Percentiles rank a stretch among this genome's conserved stretches.
Conservation (phyloP, 2,329 filamentous ascomycete genomes). For the Colletotrichum simmondsii region DNA sequence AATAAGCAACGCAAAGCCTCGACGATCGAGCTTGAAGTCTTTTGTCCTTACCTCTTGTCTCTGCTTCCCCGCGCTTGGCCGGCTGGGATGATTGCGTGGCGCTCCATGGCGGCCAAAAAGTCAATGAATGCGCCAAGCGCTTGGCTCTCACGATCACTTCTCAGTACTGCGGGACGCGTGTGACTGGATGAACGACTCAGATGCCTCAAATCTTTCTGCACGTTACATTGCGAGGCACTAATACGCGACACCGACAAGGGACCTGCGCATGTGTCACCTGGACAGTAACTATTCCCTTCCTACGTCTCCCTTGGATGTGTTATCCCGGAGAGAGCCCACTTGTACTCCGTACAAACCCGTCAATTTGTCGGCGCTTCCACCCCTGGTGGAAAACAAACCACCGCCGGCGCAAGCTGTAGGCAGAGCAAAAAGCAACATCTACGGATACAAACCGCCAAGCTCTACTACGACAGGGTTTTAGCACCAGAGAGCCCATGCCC, state of each 20-base stretch:
- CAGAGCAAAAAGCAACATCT: neutral
- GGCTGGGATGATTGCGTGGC: constrained; percentile 7
- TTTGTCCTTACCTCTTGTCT: constrained; percentile 21
- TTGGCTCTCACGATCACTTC: constrained; percentile 31
- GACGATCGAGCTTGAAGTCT: constrained; percentile 28
- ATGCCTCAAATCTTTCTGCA: constrained; percentile 16
- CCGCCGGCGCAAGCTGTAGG: neutral
- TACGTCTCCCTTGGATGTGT: constrained; percentile 1
- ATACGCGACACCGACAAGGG: constrained; percentile 19
- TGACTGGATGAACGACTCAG: constrained; percentile 31
- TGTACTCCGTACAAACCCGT: neutral
- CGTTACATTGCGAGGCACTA: constrained; percentile 25
- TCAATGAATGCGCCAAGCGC: constrained; percentile 26
- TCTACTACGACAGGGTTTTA: neutral
- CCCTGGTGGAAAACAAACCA: neutral
- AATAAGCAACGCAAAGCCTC: constrained; percentile 19
- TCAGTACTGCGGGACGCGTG: constrained; percentile 32
- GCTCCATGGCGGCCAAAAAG: constrained; percentile 5
- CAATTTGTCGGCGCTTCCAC: neutral
- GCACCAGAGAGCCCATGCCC: neutral
- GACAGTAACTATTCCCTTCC: neutral
- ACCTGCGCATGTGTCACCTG: constrained; percentile 14
- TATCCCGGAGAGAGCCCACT: constrained; percentile 9
- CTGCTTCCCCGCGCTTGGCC: neutral
- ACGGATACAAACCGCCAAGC: constrained; percentile 11